Evolutionary conservation across 495 filamentous ascomycete genomes (phyloP).

Genomic region (Tuber microsphaerosporum): DNA sequence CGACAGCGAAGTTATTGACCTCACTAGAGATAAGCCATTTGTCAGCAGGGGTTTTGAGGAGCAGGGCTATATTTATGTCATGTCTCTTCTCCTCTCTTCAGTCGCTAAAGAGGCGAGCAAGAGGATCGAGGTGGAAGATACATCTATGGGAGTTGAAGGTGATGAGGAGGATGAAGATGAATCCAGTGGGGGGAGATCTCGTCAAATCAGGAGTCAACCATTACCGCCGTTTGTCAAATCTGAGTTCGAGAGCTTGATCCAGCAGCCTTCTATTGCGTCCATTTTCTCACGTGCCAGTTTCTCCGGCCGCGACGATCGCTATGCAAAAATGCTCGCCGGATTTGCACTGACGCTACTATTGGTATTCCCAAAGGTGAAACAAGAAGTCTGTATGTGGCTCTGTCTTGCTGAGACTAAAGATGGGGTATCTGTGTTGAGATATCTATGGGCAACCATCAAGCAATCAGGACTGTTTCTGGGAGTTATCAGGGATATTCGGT

Average conservation of each 20-base stretch:
- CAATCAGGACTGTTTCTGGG: conserved; percentile 59
- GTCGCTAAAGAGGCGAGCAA: conserved; percentile 54
- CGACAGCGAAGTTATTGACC: conserved; percentile 43
- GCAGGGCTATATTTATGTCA: conserved; percentile 57
- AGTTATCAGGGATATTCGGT: conserved; percentile 52
- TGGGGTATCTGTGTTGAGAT: conserved; percentile 67
- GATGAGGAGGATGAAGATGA: conserved; percentile 34
- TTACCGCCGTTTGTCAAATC: conserved; percentile 55
- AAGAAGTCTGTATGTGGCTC: conserved; percentile 94
- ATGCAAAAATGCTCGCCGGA: conserved; percentile 65
- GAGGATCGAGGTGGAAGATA: conserved; percentile 51
- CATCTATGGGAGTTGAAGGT: conserved; percentile 39
- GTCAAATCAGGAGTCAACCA: conserved; percentile 32
- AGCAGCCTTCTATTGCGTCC: conserved; percentile 47
- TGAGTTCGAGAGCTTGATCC: conserved; percentile 57
- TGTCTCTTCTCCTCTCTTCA: conserved; percentile 58
- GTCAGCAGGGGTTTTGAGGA: conserved; percentile 5
- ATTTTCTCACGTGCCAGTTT: conserved; percentile 41
- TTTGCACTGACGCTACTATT: conserved; percentile 80
- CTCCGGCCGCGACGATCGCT: conserved; percentile 47
- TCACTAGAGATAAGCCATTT: conserved; percentile 34
- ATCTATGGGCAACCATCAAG: conserved; percentile 75
- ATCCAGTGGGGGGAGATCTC: conserved; percentile 15
- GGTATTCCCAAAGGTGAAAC: conserved; percentile 72
- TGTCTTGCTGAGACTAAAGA: conserved; percentile 69